These are phyloP conservation scores for Nevesoporus exiguus DNA, from an alignment of 768 basidiomycete genomes.

Conservation along the genomic window DNA sequence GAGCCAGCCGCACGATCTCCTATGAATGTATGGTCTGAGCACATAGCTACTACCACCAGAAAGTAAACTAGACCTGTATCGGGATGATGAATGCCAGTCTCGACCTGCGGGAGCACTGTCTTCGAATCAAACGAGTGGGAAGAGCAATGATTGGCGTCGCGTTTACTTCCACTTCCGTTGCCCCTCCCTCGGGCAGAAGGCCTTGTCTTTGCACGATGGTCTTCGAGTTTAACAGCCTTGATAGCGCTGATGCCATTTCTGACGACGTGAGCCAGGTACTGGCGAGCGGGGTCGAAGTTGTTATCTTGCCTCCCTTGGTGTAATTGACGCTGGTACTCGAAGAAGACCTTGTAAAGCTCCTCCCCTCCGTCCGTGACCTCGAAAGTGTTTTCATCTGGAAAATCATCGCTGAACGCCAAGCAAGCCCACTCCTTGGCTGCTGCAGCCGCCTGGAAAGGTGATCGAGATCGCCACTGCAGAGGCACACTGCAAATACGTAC, in stretches of 20 bases:
- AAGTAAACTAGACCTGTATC: slow-evolving; percentile 10
- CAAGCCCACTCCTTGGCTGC: slow-evolving; percentile 15
- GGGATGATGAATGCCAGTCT: background rate
- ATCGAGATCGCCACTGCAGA: background rate
- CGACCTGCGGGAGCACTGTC: background rate
- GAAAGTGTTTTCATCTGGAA: background rate
- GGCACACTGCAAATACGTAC: slow-evolving; percentile 12
- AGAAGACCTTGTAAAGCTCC: slow-evolving; percentile 19
- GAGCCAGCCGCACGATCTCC: background rate
- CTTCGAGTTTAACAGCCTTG: background rate
- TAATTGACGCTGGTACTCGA: slow-evolving; percentile 18
- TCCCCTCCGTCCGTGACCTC: slow-evolving; percentile 5
- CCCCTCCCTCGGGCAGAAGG: background rate
- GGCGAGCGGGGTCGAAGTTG: background rate
- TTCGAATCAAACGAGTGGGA: too few relatives aligned
- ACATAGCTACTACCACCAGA: background rate
- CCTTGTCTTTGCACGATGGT: background rate
- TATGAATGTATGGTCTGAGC: slow-evolving; percentile 2
- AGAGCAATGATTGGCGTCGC: background rate
- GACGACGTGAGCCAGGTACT: background rate
- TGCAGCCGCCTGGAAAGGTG: slow-evolving; percentile 7
- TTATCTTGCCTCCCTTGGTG: background rate
- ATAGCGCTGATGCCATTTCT: slow-evolving; percentile 10
- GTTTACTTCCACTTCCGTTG: background rate
- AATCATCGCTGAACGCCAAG: slow-evolving; percentile 3